Base-by-base conservation (phyloP, 192 early-diverging fungal species). In the Coemansia sp. region DNA sequence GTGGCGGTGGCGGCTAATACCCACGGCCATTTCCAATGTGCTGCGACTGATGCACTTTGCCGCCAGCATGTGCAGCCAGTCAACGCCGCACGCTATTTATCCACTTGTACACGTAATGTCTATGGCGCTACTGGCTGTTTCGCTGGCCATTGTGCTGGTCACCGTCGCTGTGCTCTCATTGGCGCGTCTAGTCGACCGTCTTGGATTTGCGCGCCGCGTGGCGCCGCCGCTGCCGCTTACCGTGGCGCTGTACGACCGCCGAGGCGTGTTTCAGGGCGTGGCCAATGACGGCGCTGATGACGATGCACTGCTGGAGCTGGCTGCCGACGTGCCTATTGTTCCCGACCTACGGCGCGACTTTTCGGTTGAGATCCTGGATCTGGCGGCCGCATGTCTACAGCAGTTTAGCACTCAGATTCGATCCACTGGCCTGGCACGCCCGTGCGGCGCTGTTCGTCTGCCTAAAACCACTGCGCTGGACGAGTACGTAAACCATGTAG, bases 1-100 rank as follows among this genome's bases (percentile, higher is more conserved):
- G 15, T 80, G 77, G 77, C 71, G 72, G 44, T 80, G 77, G 77
- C 71, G 77, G 0, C 49, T 80, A 50, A n/a, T 80, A 4, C 77
- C 77, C 9, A 80, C 77, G 0, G 77, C 49, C 4, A 42, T 37
- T 2, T 60, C 64, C 31, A 74, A 71, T 17, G 25, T 62, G 38
- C 59, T 80, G 40, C 38, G 64, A 49, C 36, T 80, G 53, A 64
- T 74, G 54, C 77, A 80, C 54, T 80, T 74, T 64, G 46, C 62
- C 17, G 71, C 74, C 36, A 71, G 71, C 50, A 64, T 74, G 68
- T 62, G 61, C 34, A 62, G 69, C 47, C 64, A 57, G 10, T 21
- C 46, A 0, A 57, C 64, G 25, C 55, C 66, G 0, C 54, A 61
- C 52, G 53, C 52, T 2, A 62, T 71, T 61, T 80, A 80, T 50